Evolutionary conservation across 2,329 filamentous ascomycete genomes (phyloP).

Genomic region (Lomentospora prolificans): DNA sequence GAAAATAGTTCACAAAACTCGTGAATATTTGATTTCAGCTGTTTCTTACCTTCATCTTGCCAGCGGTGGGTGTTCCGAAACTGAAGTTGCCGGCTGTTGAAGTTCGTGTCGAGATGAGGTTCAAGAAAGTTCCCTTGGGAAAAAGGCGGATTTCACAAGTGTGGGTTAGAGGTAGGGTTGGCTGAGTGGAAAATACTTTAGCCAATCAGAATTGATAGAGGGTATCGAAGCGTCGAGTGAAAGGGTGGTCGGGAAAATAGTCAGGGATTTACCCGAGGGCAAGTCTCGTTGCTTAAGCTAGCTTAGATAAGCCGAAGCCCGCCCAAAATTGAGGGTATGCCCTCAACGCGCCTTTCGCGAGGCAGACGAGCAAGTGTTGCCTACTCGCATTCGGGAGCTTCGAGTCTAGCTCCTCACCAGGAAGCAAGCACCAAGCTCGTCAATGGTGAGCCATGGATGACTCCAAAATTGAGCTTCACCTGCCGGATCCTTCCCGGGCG

Average conservation of each 20-base stretch:
- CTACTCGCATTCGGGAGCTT: background rate
- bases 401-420: background rate
- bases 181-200: conserved; percentile 12
- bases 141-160: conserved; percentile 23
- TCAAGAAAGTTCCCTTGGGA: conserved; percentile 5
- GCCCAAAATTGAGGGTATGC: background rate
- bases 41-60: conserved; percentile 37
- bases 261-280: conserved; percentile 3
- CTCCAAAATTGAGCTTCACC: conserved; percentile 28
- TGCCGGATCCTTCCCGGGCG: conserved; percentile 16
- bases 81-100: conserved; percentile 3
- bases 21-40: background rate
- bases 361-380: background rate
- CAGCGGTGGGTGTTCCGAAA: conserved; percentile 21
- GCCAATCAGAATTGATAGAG: conserved; percentile 23
- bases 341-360: background rate
- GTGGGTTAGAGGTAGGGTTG: conserved; percentile 33
- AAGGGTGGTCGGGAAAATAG: background rate
- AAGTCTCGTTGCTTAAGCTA: background rate
- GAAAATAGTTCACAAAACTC: background rate
- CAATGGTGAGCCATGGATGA: background rate
- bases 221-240: background rate
- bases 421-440: background rate
- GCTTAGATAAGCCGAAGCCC: background rate
- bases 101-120: conserved; percentile 6